These are phyloP conservation scores for Asterophora parasitica DNA, from an alignment of 768 basidiomycete genomes.

Conservation along the genomic window DNA sequence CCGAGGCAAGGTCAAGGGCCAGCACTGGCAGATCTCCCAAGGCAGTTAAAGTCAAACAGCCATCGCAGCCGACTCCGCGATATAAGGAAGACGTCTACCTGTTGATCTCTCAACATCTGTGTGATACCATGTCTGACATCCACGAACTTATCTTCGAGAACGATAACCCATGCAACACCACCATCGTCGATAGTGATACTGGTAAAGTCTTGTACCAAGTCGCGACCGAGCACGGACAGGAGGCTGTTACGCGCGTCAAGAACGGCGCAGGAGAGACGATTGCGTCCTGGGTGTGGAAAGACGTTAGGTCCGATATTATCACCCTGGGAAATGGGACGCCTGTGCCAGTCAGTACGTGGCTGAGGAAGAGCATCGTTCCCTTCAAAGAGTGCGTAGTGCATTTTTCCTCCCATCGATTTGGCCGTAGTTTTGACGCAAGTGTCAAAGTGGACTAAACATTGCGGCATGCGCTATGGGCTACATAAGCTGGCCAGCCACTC, in stretches of 20 bases:
- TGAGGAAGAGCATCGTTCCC: conserved; percentile 35
- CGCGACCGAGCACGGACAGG: conserved; percentile 25
- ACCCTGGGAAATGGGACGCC: conserved; percentile 29
- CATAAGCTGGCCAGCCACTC: background rate
- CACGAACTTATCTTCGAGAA: conserved; percentile 30
- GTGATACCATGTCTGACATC: conserved; percentile 11
- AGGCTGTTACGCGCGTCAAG: conserved; percentile 28
- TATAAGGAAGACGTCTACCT: background rate
- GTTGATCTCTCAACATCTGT: background rate
- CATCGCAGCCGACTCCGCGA: too few species aligned
- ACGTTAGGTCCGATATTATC: conserved; percentile 32
- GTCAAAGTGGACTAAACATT: background rate
- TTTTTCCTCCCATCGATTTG: background rate
- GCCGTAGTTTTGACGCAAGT: too few species aligned
- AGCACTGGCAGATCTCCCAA: too few species aligned
- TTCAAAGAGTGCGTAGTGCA: conserved; percentile 31
- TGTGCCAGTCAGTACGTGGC: conserved; percentile 31
- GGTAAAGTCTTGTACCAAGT: conserved; percentile 33
- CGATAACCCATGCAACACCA: conserved; percentile 40
- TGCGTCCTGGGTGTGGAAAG: conserved; percentile 35
- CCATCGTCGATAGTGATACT: conserved; percentile 25
- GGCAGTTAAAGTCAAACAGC: too few species aligned
- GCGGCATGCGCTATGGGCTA: background rate
- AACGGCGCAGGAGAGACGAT: conserved; percentile 28
- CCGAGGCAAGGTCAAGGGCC: too few species aligned